These are phyloP conservation scores for Hemileia vastatrix DNA, from an alignment of 1,284 basidiomycete species.

Conservation along the genomic window DNA sequence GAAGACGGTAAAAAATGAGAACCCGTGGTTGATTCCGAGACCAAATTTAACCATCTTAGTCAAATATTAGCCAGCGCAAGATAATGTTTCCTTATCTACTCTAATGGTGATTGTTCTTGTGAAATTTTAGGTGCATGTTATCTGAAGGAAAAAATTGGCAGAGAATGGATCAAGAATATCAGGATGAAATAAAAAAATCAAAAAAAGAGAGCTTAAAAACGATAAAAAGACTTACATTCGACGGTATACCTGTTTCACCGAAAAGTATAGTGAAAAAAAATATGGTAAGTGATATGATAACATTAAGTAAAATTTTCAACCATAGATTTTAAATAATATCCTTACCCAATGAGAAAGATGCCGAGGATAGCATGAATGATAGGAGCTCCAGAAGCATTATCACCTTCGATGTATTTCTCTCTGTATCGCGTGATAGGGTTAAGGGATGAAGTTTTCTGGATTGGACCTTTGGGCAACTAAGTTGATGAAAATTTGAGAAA, in stretches of 20 bases:
- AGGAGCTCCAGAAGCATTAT: constrained; percentile 37
- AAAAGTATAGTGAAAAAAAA: not conserved
- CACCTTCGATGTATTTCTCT: constrained; percentile 37
- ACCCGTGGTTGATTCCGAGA: too few species aligned
- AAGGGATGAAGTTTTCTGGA: constrained; percentile 23
- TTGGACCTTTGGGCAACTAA: constrained; percentile 41
- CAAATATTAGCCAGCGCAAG: too few species aligned
- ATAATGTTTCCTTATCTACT: too few species aligned
- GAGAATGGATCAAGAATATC: not conserved
- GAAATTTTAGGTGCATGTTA: constrained; percentile 38
- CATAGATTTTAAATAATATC: not conserved
- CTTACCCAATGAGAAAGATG: constrained; percentile 40
- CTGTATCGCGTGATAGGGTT: constrained; percentile 38
- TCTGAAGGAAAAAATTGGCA: constrained; percentile 11
- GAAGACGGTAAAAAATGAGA: too few species aligned
- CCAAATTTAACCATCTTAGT: too few species aligned
- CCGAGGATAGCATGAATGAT: constrained; percentile 31
- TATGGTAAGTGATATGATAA: not conserved
- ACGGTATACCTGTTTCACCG: constrained; percentile 6
- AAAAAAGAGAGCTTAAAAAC: not conserved
- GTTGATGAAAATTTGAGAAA: not conserved
- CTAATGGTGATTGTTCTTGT: constrained; percentile 29
- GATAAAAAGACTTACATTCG: constrained; percentile 10
- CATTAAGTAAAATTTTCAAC: not conserved
- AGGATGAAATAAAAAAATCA: not conserved